Evolutionary conservation across 257 asterid species (phyloP).

Genomic region (Solanum sparsipilum): DNA sequence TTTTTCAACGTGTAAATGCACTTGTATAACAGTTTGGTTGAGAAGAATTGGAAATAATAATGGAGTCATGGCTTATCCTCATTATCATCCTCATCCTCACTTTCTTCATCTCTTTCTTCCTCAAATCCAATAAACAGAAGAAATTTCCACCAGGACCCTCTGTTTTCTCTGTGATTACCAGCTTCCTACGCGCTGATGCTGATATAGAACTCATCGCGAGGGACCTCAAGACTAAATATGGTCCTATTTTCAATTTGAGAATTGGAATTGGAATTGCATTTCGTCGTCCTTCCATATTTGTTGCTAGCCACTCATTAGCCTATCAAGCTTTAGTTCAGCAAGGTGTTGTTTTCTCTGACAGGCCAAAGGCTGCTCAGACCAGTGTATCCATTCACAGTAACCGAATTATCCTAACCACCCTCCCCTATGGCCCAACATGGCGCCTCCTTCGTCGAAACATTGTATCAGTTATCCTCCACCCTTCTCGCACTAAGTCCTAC

Average conservation of each 20-base stretch:
- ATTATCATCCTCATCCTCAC: background rate
- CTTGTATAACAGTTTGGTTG: background rate
- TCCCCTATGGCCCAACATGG: background rate
- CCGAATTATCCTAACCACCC: background rate
- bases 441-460: constrained; percentile 3
- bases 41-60: background rate
- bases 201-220: constrained; percentile 24
- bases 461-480: background rate
- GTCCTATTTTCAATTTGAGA: constrained; percentile 31
- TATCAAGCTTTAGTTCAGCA: background rate
- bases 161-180: constrained; percentile 15
- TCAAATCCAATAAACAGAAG: background rate
- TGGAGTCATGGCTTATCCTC: background rate
- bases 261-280: constrained; percentile 6
- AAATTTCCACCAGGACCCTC: constrained; percentile 35
- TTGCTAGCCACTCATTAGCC: constrained; percentile 2
- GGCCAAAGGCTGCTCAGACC: background rate
- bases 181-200: constrained; percentile 22
- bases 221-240: constrained; percentile 15
- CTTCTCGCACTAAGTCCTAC: background rate
- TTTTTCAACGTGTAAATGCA: background rate
- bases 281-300: constrained; percentile 12
- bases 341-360: background rate
- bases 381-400: background rate
- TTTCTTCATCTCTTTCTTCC: background rate